Evolutionary conservation across 306 rosid genomes (phyloP).

Genomic region (Ormosia emarginata): DNA sequence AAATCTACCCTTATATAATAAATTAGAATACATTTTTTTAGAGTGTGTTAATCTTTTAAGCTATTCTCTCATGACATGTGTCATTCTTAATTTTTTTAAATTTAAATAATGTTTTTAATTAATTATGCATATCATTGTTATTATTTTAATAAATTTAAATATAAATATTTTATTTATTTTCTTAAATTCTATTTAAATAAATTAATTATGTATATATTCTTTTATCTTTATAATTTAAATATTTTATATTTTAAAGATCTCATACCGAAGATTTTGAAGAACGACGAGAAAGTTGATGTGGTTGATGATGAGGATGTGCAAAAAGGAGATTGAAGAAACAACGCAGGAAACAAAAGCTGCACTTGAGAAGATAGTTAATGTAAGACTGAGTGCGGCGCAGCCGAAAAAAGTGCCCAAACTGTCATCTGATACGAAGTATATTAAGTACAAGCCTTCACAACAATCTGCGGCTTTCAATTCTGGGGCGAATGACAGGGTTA

Average conservation of each 20-base stretch:
- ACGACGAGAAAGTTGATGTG: conserved; percentile 37
- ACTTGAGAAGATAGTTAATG: conserved; percentile 83
- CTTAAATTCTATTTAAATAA: no score
- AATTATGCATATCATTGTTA: no score
- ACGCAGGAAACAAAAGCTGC: conserved; percentile 77
- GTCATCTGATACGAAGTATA: conserved; percentile 61
- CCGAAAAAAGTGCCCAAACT: conserved; percentile 82
- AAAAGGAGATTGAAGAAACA: conserved; percentile 50
- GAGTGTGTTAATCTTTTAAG: no score
- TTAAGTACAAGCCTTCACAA: conserved; percentile 86
- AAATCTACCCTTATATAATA: no score
- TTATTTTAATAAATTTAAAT: no score
- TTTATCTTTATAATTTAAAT: no score
- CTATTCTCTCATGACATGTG: no score
- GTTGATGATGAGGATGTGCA: not conserved
- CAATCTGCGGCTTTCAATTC: conserved; percentile 81
- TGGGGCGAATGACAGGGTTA: conserved; percentile 83
- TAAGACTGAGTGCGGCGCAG: conserved; percentile 77
- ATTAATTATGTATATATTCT: no score
- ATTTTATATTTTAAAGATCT: conserved; percentile 26
- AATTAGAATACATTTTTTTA: no score
- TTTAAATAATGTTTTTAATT: no score
- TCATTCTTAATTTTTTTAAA: no score
- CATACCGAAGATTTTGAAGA: conserved; percentile 62
- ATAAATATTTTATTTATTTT: no score